Conservation (phyloP, 2,329 filamentous ascomycete genomes). For the Cucurbitaria berberidis region DNA sequence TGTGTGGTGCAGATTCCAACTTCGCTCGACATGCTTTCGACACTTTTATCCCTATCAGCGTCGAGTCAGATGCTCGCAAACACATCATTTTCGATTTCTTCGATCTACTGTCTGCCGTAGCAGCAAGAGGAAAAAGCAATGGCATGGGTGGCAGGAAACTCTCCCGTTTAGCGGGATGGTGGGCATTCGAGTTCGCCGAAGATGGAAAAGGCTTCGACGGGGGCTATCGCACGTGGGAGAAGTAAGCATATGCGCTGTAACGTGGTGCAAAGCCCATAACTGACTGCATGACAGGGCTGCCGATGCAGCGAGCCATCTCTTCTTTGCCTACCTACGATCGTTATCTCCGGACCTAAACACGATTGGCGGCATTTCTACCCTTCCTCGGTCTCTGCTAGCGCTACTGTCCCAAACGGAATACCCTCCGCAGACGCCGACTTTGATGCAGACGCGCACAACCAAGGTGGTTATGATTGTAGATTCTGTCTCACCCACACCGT, state of each 20-base stretch:
- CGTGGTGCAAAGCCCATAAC: slow-evolving; percentile 17
- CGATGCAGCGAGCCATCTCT: slow-evolving; percentile 94
- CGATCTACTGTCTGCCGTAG: slow-evolving; percentile 86
- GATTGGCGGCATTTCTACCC: slow-evolving; percentile 77
- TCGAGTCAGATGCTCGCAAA: slow-evolving; percentile 82
- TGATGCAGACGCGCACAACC: slow-evolving; percentile 81
- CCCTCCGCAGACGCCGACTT: slow-evolving; percentile 76
- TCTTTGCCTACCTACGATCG: slow-evolving; percentile 95
- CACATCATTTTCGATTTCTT: slow-evolving; percentile 97
- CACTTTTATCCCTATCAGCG: slow-evolving; percentile 93
- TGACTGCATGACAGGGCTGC: slow-evolving; percentile 69
- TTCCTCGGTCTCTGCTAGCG: slow-evolving; percentile 90
- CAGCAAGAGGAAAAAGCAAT: slow-evolving; percentile 91
- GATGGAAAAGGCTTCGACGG: slow-evolving; percentile 90
- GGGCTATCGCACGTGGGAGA: slow-evolving; percentile 87
- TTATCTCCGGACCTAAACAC: slow-evolving; percentile 77
- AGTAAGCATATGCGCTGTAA: slow-evolving; percentile 57
- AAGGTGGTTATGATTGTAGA: slow-evolving; percentile 98
- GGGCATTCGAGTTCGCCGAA: slow-evolving; percentile 93
- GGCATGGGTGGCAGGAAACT: slow-evolving; percentile 92
- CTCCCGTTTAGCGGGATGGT: slow-evolving; percentile 95
- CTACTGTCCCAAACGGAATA: slow-evolving; percentile 93
- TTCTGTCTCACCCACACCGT: slow-evolving; percentile 91
- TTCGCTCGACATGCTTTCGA: slow-evolving; percentile 92
- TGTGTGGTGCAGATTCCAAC: slow-evolving; percentile 72